These are phyloP conservation scores for Candida anglica DNA, from an alignment of 805 yeast genomes.

Conservation along the genomic window DNA sequence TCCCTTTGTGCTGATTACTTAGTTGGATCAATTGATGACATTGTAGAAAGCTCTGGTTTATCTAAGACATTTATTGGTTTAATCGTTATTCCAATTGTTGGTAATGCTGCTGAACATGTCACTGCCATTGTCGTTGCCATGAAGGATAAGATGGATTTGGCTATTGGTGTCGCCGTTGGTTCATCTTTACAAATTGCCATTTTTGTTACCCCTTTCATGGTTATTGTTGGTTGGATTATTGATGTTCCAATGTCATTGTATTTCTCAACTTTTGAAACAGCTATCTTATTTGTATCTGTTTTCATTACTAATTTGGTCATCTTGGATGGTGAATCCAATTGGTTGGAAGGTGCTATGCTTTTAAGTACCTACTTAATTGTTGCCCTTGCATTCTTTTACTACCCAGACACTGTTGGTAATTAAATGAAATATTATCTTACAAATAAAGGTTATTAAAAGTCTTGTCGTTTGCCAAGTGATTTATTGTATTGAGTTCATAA, in stretches of 20 bases:
- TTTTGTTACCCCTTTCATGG: slow-evolving; percentile 94
- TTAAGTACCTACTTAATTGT: slow-evolving; percentile 81
- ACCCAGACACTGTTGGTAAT: slow-evolving; percentile 52
- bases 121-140: slow-evolving; percentile 93
- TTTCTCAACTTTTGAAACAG: slow-evolving; percentile 92
- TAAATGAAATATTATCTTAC: slow-evolving; percentile 1
- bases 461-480: neutral
- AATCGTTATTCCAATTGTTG: slow-evolving; percentile 92
- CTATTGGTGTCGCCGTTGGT: slow-evolving; percentile 95
- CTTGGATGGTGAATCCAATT: slow-evolving; percentile 91
- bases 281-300: slow-evolving; percentile 84
- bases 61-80: slow-evolving; percentile 95
- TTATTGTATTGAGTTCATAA: too few species aligned
- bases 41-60: slow-evolving; percentile 79
- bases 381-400: slow-evolving; percentile 85
- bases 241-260: slow-evolving; percentile 90
- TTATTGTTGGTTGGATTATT: slow-evolving; percentile 86
- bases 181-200: slow-evolving; percentile 93
- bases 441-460: neutral
- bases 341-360: slow-evolving; percentile 96
- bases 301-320: slow-evolving; percentile 83
- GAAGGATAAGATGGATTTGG: slow-evolving; percentile 96
- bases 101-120: slow-evolving; percentile 98
- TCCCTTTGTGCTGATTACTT: slow-evolving; percentile 90
- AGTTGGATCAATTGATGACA: slow-evolving; percentile 88